These are phyloP conservation scores for Fusarium sororula DNA, from an alignment of 2,329 filamentous ascomycete species.

Conservation along the genomic window DNA sequence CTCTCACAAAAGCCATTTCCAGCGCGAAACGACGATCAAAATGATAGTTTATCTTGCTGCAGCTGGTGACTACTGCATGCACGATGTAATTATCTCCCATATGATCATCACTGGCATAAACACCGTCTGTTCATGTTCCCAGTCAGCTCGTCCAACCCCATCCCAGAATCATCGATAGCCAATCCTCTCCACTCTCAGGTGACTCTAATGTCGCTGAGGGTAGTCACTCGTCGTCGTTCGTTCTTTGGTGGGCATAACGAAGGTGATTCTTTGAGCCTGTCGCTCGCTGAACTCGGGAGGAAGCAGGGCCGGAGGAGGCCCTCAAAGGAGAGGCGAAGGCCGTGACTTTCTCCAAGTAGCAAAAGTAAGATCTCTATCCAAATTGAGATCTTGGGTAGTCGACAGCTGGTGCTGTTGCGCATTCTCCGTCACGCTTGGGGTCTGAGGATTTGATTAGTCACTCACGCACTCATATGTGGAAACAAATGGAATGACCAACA, in stretches of 20 bases:
- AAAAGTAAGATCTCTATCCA: rapidly evolving
- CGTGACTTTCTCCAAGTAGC: rapidly evolving
- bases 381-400: not conserved
- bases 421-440: not conserved
- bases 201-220: no score
- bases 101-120: not conserved
- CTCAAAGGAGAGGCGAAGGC: not conserved
- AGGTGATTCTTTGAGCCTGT: no score
- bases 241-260: no score
- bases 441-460: not conserved
- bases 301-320: not conserved
- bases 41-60: not conserved
- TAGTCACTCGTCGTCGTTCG: no score
- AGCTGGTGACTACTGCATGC: not conserved
- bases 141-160: no score
- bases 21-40: not conserved
- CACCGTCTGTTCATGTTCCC: no score
- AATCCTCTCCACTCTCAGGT: no score
- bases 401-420: not conserved
- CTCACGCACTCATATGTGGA: not conserved
- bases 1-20: rapidly evolving
- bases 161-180: no score
- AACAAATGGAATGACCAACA: not conserved
- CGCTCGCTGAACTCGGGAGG: no score
- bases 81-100: not conserved